Base-by-base conservation (phyloP, 495 filamentous ascomycete species). In the Sabuloglossum arenarium region DNA sequence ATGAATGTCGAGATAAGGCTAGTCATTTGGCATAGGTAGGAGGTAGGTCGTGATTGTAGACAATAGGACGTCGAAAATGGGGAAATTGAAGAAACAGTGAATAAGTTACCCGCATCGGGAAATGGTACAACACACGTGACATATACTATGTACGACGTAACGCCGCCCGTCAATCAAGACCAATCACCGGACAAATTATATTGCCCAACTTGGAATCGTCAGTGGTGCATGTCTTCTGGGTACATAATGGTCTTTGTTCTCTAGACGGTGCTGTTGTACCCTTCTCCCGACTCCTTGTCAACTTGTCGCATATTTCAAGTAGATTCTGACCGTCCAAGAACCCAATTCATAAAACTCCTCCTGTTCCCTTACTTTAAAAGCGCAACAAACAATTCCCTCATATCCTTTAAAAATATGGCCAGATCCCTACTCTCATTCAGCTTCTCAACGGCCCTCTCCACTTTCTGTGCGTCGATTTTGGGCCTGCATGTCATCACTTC, bases 381-480 rank as follows among this genome's bases (percentile, higher is more conserved):
- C 55, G 76, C 75, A 5, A 77, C 70, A 68, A 98, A 94, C 45
- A 96, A 60, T 61, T 83, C 84, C 65, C 91, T 79, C 88, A 98
- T 98, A 21, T 84, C 84, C 71, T 94, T 94, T 58, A 97, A 68
- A 60, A 96, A 79, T 25, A 74, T 72, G 1, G 79, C 79, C 64
- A 98, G 73, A 62, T 94, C 86, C 62, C 88, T 75, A 52, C 77
- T 82, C 68, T 94, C 86, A 61, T 95, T 96, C 53, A 88, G 68
- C 58, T 70, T 70, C 54, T 94, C 87, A 14, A 91, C 67, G 47
- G 84, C 79, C 58, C 72, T 69, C 49, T 88, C 82, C 43, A 94
- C 71, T 58, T 79, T 76, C 27, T 84, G 79, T 57, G 73, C 70
- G 64, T 93, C 84, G 55, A 91, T 55, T 69, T 88, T 94, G 27